phyloP scores from a whole-genome alignment of 345 rosid species.

The Anacardium occidentale region DNA sequence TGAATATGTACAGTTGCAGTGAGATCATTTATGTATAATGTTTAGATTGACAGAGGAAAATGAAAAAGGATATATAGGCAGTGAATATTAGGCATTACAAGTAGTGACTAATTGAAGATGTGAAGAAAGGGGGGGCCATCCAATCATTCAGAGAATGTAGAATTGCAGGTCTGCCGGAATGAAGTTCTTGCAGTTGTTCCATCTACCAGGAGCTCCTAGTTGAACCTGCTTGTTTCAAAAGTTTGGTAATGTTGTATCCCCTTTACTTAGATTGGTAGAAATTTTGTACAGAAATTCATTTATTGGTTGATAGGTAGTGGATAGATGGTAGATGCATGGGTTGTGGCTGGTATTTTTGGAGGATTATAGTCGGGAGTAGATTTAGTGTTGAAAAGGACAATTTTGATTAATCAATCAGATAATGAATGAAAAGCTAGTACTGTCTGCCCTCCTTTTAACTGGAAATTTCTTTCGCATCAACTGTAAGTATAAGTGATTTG shows the following conservation, averaged over 20 bases:
- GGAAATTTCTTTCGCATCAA: background rate
- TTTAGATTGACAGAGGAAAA: conserved; percentile 3
- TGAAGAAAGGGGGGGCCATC: background rate
- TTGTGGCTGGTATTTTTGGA: conserved; percentile 18
- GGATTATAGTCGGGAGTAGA: conserved; percentile 16
- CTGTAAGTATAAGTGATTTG: background rate
- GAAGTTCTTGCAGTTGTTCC: background rate
- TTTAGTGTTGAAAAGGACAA: background rate
- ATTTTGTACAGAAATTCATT: conserved; percentile 49
- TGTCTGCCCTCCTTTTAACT: background rate
- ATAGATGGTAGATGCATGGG: conserved; percentile 21
- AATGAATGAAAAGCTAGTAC: background rate
- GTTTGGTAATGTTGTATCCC: conserved; percentile 17
- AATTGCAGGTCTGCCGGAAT: background rate
- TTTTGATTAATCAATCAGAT: conserved; percentile 9
- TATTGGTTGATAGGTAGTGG: conserved; percentile 43
- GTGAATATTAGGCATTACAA: conserved; percentile 3
- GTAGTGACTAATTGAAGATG: background rate
- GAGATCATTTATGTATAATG: background rate
- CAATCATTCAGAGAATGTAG: conserved; percentile 12
- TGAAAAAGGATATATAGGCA: background rate
- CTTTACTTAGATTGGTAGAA: conserved; percentile 24
- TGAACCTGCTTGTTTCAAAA: background rate
- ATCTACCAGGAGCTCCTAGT: background rate
- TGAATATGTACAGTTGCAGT: conserved; percentile 25